These are phyloP conservation scores for Trametes sp. DNA, from an alignment of 1,284 basidiomycete species.

Conservation along the genomic window DNA sequence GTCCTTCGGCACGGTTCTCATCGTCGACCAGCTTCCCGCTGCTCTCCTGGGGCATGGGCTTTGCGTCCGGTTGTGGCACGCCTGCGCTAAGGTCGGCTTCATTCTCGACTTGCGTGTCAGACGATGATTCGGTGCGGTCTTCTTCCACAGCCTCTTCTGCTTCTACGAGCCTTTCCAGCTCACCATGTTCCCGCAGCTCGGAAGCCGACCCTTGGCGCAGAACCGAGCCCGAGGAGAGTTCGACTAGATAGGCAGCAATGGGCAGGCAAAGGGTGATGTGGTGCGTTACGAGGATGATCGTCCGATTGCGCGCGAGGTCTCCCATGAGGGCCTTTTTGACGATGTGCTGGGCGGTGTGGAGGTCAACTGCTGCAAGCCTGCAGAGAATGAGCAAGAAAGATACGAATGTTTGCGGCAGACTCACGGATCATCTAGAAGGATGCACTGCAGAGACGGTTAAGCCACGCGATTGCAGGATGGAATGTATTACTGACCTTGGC, in stretches of 20 bases:
- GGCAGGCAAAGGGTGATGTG: conserved; percentile 80
- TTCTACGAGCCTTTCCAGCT: conserved; percentile 59
- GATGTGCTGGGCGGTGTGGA: conserved; percentile 84
- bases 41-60: conserved; percentile 19
- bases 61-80: conserved; percentile 18
- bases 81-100: conserved; percentile 47
- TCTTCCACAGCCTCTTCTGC: conserved; percentile 51
- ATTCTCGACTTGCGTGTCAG: conserved; percentile 42
- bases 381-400: conserved; percentile 12
- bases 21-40: conserved; percentile 64
- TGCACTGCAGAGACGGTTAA: conserved; percentile 49
- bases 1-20: conserved; percentile 70
- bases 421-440: conserved; percentile 88
- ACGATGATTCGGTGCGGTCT: conserved; percentile 31
- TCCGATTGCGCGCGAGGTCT: conserved; percentile 68
- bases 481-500: conserved; percentile 53
- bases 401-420: conserved; percentile 32
- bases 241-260: conserved; percentile 69
- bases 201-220: conserved; percentile 64
- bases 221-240: conserved; percentile 67
- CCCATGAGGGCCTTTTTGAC: conserved; percentile 71
- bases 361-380: conserved; percentile 88
- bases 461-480: background rate
- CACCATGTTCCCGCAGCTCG: conserved; percentile 59
- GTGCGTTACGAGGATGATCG: conserved; percentile 87